A percentile compares a stretch with the other conserved stretches of the same genome.
These are phyloP conservation scores for Globisporangium solare DNA, from an alignment of 352 stramenopile species.

Conservation along the genomic window DNA sequence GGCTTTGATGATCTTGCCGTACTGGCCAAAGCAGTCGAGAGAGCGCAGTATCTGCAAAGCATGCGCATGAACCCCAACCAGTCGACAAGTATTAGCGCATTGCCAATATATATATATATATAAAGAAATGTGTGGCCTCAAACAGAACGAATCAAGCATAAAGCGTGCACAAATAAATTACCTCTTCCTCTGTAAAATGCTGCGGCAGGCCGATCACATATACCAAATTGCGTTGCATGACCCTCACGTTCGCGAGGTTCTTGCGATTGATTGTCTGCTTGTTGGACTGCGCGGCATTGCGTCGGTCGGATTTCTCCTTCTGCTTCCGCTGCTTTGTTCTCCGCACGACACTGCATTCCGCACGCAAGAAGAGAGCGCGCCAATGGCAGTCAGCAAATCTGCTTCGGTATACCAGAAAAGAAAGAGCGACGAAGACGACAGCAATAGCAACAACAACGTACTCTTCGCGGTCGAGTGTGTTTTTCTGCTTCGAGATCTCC, in stretches of 20 bases:
- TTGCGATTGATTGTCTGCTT: slow-evolving; percentile 59
- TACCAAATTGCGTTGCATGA: slow-evolving; percentile 94
- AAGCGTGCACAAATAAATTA: slow-evolving; percentile 12
- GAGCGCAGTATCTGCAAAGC: slow-evolving; percentile 60
- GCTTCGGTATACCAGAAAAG: neutral
- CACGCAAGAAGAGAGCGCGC: neutral
- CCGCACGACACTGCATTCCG: slow-evolving; percentile 47
- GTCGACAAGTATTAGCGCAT: too few relatives aligned
- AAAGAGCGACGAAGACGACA: neutral
- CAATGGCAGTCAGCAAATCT: too few relatives aligned
- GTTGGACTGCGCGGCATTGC: slow-evolving; percentile 35
- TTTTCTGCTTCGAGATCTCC: slow-evolving; percentile 87
- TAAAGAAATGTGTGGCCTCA: too few relatives aligned
- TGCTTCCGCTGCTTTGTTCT: slow-evolving; percentile 80
- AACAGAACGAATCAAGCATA: too few relatives aligned
- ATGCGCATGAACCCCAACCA: too few relatives aligned
- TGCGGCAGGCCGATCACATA: slow-evolving; percentile 92
- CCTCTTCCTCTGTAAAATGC: slow-evolving; percentile 78
- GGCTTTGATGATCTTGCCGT: slow-evolving; percentile 92
- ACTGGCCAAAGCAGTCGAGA: slow-evolving; percentile 90
- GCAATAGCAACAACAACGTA: slow-evolving; percentile 23
- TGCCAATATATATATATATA: too few relatives aligned
- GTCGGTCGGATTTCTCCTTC: slow-evolving; percentile 81
- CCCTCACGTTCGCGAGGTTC: slow-evolving; percentile 85
- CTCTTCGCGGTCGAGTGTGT: slow-evolving; percentile 95